Conservation (phyloP, 106 monocot species). For the Acorus gramineus region DNA sequence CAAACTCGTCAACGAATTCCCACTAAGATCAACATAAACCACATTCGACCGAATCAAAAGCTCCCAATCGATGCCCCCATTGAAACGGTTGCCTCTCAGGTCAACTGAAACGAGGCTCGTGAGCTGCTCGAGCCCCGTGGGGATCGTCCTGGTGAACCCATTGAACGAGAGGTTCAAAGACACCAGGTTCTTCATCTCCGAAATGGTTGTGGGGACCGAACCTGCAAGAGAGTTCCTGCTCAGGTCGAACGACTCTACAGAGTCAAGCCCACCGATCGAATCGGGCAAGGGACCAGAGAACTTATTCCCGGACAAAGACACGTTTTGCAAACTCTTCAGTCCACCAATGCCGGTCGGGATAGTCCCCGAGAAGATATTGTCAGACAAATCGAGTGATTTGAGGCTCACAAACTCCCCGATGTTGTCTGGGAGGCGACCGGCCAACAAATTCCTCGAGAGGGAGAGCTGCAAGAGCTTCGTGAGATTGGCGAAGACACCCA, state of each 20-base stretch:
- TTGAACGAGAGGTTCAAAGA: slow-evolving; percentile 65
- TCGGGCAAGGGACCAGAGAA: slow-evolving; percentile 70
- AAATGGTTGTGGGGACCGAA: slow-evolving; percentile 36
- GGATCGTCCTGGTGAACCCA: slow-evolving; percentile 41
- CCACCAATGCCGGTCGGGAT: slow-evolving; percentile 50
- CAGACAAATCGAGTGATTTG: slow-evolving; percentile 74
- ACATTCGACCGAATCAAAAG: slow-evolving; percentile 58
- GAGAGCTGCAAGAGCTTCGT: slow-evolving; percentile 70
- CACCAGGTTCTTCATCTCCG: slow-evolving; percentile 30
- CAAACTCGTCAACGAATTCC: slow-evolving; percentile 59
- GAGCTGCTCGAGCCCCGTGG: slow-evolving; percentile 42
- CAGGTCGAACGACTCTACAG: slow-evolving; percentile 63
- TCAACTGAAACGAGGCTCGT: slow-evolving; percentile 42
- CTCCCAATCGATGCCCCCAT: slow-evolving; percentile 81
- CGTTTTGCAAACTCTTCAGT: slow-evolving; percentile 59
- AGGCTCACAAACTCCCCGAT: slow-evolving; percentile 43
- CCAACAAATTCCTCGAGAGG: slow-evolving; percentile 60
- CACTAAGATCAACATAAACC: slow-evolving; percentile 73
- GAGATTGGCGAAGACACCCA: slow-evolving; percentile 53
- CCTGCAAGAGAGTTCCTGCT: slow-evolving; percentile 69
- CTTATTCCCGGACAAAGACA: slow-evolving; percentile 67
- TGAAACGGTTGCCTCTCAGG: slow-evolving; percentile 77
- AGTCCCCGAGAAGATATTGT: slow-evolving; percentile 58
- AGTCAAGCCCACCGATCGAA: slow-evolving; percentile 51
- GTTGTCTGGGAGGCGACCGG: slow-evolving; percentile 35